Evolutionary conservation across 768 basidiomycete species (phyloP).

Genomic region (Mycena albidolilacea): DNA sequence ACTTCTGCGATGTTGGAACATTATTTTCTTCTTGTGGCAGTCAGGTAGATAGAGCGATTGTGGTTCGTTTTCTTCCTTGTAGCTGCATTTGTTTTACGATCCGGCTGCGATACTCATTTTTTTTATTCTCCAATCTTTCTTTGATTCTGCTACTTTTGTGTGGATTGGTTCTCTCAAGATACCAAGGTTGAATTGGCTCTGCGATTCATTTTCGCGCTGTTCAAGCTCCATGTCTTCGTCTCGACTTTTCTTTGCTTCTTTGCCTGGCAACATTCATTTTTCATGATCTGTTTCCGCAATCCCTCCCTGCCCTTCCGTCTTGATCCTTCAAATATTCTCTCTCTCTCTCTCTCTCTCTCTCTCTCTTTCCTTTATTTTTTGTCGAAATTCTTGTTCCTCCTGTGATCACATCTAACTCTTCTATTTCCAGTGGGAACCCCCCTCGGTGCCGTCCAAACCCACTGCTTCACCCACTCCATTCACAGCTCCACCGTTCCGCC

Average conservation of each 20-base stretch:
- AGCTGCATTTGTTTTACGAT: too few relatives aligned
- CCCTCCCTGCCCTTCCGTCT: neutral
- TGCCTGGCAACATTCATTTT: neutral
- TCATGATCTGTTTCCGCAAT: neutral
- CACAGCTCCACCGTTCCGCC: neutral
- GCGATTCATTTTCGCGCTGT: conserved; percentile 4
- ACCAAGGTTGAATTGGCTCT: neutral
- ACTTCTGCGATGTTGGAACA: too few relatives aligned
- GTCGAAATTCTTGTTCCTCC: neutral
- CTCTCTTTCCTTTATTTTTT: conserved; percentile 9
- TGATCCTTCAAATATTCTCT: conserved; percentile 1
- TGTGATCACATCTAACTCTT: neutral
- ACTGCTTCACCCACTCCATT: neutral
- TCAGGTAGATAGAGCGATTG: too few relatives aligned
- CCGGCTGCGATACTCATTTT: too few relatives aligned
- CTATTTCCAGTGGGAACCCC: conserved; percentile 21
- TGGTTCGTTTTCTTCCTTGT: too few relatives aligned
- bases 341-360: too few relatives aligned
- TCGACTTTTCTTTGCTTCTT: neutral
- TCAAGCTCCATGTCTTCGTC: conserved; percentile 3
- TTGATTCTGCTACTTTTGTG: too few relatives aligned
- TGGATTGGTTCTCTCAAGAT: neutral
- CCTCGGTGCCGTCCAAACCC: conserved; percentile 5
- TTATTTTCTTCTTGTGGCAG: too few relatives aligned
- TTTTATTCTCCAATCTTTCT: too few relatives aligned